Conservation (phyloP, 768 basidiomycete genomes). For the Mycena galericulata region DNA sequence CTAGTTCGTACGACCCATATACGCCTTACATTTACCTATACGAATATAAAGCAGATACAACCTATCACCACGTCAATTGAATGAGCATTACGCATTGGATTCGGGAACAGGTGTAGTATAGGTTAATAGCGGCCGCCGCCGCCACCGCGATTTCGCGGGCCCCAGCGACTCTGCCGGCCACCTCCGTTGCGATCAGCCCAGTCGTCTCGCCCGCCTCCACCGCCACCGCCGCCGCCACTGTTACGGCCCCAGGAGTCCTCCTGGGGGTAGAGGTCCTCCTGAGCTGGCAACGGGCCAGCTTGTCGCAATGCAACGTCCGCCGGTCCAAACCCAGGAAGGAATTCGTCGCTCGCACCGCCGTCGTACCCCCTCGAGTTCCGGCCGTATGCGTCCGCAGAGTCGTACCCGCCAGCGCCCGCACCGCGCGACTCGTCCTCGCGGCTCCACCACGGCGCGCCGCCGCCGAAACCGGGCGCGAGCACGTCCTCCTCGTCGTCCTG, state of each 20-base stretch:
- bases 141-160: slow-evolving; percentile 42
- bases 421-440: slow-evolving; percentile 35
- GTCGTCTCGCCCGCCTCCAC: slow-evolving; percentile 44
- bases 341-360: slow-evolving; percentile 60
- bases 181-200: slow-evolving; percentile 30
- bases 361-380: slow-evolving; percentile 37
- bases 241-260: slow-evolving; percentile 59
- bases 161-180: background rate
- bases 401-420: slow-evolving; percentile 45
- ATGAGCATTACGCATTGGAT: slow-evolving; percentile 9
- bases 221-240: slow-evolving; percentile 42
- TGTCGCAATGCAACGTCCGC: slow-evolving; percentile 39
- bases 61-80: slow-evolving; percentile 18
- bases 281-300: slow-evolving; percentile 46
- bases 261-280: slow-evolving; percentile 45
- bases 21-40: slow-evolving; percentile 21
- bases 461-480: slow-evolving; percentile 81
- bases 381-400: slow-evolving; percentile 31
- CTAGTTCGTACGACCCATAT: slow-evolving; percentile 21
- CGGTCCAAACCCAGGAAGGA: slow-evolving; percentile 73
- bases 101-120: background rate
- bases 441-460: slow-evolving; percentile 40
- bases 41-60: slow-evolving; percentile 14
- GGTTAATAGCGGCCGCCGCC: slow-evolving; percentile 39
- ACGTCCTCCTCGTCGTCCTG: slow-evolving; percentile 81